phyloP scores from a whole-genome alignment of 805 yeast species.

The Millerozyma miso region DNA sequence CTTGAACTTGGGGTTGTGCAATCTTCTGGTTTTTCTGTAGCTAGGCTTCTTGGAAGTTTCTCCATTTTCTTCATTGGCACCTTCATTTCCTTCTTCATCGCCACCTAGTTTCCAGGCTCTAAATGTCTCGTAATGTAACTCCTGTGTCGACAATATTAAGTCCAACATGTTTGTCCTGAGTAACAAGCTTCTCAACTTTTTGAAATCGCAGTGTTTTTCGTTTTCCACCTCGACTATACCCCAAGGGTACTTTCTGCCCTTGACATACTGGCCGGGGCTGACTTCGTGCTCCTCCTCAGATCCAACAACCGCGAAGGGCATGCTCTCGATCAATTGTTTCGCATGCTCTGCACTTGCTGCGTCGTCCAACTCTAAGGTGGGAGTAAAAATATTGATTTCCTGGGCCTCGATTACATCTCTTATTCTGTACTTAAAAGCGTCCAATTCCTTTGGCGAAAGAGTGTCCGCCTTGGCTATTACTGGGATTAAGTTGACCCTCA shows the following conservation, averaged over 20 bases:
- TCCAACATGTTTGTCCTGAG: constrained; percentile 83
- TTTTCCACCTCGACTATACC: constrained; percentile 86
- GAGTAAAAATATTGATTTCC: constrained; percentile 78
- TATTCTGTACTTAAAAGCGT: constrained; percentile 66
- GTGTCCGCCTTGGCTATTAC: constrained; percentile 89
- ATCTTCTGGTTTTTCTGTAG: constrained; percentile 50
- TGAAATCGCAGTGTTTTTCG: constrained; percentile 80
- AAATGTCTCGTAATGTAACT: constrained; percentile 73
- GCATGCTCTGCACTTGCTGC: constrained; percentile 76
- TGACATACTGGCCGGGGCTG: constrained; percentile 57
- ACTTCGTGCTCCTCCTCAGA: constrained; percentile 67
- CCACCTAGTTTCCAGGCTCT: constrained; percentile 65
- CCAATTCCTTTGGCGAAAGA: constrained; percentile 65
- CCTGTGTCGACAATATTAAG: constrained; percentile 73
- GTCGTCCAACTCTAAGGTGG: constrained; percentile 74
- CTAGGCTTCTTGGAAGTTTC: constrained; percentile 24
- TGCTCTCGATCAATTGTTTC: constrained; percentile 70
- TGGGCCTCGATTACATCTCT: constrained; percentile 81
- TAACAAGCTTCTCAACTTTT: constrained; percentile 71
- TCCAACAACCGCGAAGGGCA: constrained; percentile 86
- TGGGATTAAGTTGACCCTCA: constrained; percentile 83
- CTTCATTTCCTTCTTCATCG: constrained; percentile 29
- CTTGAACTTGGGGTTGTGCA: constrained; percentile 83
- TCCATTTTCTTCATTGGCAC: constrained; percentile 26
- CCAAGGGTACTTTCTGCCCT: constrained; percentile 89